phyloP scores from a whole-genome alignment of 2,329 filamentous ascomycete species.

The Incumbomyces lentus region DNA sequence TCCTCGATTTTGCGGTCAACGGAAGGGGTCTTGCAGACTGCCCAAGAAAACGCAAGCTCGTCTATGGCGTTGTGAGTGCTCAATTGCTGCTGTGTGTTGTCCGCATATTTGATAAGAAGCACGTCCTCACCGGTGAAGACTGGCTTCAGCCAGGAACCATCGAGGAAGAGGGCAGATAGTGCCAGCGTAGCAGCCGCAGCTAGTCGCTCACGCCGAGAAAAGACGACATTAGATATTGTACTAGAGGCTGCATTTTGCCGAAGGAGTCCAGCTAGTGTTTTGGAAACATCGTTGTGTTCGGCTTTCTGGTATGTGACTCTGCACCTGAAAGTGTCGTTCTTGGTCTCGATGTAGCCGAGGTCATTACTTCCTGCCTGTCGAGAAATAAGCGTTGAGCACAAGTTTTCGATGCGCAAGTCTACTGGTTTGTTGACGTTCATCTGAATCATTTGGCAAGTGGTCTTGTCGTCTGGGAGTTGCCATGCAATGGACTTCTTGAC shows the following conservation, averaged over 20 bases:
- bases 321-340: background rate
- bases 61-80: background rate
- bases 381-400: background rate
- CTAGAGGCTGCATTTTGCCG: background rate
- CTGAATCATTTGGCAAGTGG: background rate
- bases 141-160: conserved; percentile 1
- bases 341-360: background rate
- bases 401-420: background rate
- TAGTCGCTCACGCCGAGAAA: background rate
- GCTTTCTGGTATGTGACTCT: background rate
- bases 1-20: background rate
- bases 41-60: background rate
- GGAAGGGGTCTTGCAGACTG: background rate
- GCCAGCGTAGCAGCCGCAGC: background rate
- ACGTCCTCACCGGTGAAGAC: background rate
- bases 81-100: background rate
- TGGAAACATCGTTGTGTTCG: background rate
- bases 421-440: background rate
- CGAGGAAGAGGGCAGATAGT: background rate
- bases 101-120: background rate
- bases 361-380: background rate
- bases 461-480: background rate
- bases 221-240: background rate
- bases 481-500: background rate
- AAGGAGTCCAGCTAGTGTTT: background rate